These are phyloP conservation scores for Rhytidiadelphus loreus DNA, from an alignment of 225 moss, liverwort and hornwort species.

Conservation along the genomic window DNA sequence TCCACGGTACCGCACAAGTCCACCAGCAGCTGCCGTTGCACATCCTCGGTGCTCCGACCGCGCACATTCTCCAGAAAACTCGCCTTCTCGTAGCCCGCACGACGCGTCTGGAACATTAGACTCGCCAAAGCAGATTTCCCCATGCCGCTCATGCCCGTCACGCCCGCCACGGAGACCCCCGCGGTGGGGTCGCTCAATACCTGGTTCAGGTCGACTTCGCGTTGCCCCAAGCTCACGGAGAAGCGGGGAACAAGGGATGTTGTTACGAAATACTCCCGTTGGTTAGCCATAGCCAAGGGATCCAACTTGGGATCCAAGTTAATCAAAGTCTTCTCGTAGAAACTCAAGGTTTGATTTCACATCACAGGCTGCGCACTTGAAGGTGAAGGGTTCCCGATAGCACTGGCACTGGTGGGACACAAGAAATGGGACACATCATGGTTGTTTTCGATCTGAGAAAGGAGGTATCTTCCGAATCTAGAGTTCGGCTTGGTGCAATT, in stretches of 20 bases:
- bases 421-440: background rate
- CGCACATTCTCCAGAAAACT: constrained; percentile 19
- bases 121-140: constrained; percentile 1
- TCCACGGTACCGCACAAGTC: constrained; percentile 3
- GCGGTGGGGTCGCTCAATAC: background rate
- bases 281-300: background rate
- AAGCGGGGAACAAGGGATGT: background rate
- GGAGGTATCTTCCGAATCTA: background rate
- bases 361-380: background rate
- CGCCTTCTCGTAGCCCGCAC: background rate
- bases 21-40: constrained; percentile 14
- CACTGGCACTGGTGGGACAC: background rate
- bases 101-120: background rate
- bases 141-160: constrained; percentile 2
- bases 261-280: background rate
- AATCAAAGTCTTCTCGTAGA: background rate
- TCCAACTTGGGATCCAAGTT: background rate
- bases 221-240: background rate
- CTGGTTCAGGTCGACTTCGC: background rate
- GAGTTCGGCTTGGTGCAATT: background rate
- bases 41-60: background rate
- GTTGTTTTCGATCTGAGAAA: background rate
- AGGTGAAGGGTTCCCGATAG: background rate
- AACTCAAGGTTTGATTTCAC: background rate
- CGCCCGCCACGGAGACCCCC: background rate